phyloP scores from a whole-genome alignment of 1,284 basidiomycete genomes.

The Kalmanozyma brasiliensis region DNA sequence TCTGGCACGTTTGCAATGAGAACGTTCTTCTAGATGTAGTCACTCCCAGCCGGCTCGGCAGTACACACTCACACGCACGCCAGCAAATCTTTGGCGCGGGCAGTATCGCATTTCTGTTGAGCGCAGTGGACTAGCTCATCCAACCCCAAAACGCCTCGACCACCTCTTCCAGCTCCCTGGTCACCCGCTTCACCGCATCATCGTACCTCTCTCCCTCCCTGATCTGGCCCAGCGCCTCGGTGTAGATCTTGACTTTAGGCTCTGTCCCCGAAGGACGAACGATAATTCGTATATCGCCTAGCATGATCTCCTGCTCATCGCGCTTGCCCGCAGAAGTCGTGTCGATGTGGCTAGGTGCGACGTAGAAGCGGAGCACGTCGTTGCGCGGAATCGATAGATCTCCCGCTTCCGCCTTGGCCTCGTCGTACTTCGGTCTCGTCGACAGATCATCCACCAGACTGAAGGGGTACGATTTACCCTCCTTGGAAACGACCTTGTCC shows the following conservation, averaged over 20 bases:
- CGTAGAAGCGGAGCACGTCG: constrained; percentile 61
- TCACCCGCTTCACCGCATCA: constrained; percentile 42
- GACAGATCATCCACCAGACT: constrained; percentile 56
- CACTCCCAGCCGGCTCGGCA: too few species aligned
- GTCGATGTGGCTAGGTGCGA: constrained; percentile 36
- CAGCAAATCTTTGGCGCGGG: too few species aligned
- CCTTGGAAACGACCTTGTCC: constrained; percentile 17
- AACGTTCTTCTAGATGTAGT: too few species aligned
- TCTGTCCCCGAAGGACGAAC: constrained; percentile 60
- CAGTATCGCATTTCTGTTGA: too few species aligned
- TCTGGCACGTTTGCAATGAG: too few species aligned
- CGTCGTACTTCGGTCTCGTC: constrained; percentile 24
- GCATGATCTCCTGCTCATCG: constrained; percentile 48
- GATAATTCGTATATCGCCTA: constrained; percentile 54
- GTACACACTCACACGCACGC: too few species aligned
- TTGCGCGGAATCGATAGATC: constrained; percentile 56
- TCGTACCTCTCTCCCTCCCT: constrained; percentile 38
- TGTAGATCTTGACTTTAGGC: constrained; percentile 62
- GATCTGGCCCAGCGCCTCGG: constrained; percentile 51
- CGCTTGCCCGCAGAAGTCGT: constrained; percentile 7
- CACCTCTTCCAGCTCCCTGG: constrained; percentile 38
- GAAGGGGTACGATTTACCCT: constrained; percentile 19
- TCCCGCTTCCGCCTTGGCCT: constrained; percentile 42
- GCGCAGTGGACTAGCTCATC: constrained; percentile 53
- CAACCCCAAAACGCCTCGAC: constrained; percentile 55